Evolutionary conservation across 2,329 filamentous ascomycete genomes (phyloP).

Genomic region (Calonectria pseudoturangicola): DNA sequence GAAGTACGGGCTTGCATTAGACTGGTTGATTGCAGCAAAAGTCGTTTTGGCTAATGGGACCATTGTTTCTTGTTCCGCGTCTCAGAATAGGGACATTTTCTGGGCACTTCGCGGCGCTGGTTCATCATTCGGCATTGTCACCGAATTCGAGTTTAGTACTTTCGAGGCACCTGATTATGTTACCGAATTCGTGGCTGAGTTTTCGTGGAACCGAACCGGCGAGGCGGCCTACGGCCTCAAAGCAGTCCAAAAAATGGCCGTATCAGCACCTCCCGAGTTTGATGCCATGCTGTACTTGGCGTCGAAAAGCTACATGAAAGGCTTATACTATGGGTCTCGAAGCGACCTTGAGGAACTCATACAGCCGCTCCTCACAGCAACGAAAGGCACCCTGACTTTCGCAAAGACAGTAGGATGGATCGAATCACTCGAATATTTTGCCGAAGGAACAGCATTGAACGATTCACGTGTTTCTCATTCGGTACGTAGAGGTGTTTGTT

Average conservation of each 20-base stretch:
- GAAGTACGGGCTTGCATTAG: slow-evolving; percentile 54
- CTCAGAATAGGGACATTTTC: slow-evolving; percentile 53
- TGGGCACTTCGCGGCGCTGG: slow-evolving; percentile 58
- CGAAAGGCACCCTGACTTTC: too few relatives aligned
- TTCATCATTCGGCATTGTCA: slow-evolving; percentile 57
- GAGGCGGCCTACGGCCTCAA: slow-evolving; percentile 48
- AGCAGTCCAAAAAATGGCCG: slow-evolving; percentile 58
- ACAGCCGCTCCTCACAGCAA: too few relatives aligned
- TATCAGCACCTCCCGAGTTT: slow-evolving; percentile 51
- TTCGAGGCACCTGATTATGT: slow-evolving; percentile 49
- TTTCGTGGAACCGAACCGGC: slow-evolving; percentile 42
- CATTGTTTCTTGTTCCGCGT: slow-evolving; percentile 47
- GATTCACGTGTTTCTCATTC: too few relatives aligned
- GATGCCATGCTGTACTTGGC: too few relatives aligned
- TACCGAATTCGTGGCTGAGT: slow-evolving; percentile 49
- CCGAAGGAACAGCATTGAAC: too few relatives aligned
- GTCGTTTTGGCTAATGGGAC: slow-evolving; percentile 56
- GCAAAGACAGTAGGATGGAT: too few relatives aligned
- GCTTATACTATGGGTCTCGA: too few relatives aligned
- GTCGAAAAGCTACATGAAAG: too few relatives aligned
- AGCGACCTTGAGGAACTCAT: too few relatives aligned
- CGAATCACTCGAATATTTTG: too few relatives aligned
- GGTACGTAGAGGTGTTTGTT: too few relatives aligned
- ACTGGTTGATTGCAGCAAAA: slow-evolving; percentile 55
- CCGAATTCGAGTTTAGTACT: slow-evolving; percentile 55